Percentiles rank a stretch among this genome's conserved stretches.
phyloP scores from a whole-genome alignment of 495 filamentous ascomycete genomes.

The Aspergillus biplanus region DNA sequence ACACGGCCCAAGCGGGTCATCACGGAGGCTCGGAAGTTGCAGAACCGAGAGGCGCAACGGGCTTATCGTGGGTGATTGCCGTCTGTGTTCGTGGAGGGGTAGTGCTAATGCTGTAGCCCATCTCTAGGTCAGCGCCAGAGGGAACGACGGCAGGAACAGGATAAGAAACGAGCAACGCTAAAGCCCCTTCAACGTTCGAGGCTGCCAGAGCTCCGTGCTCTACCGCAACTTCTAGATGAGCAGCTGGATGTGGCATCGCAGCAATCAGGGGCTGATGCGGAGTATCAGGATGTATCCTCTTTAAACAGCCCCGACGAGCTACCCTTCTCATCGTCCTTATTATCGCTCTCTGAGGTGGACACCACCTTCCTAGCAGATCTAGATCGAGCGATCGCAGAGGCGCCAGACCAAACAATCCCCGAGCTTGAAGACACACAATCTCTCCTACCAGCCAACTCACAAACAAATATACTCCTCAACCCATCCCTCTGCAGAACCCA shows the following conservation, averaged over 20 bases:
- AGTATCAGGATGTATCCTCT: no score
- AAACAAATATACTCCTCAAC: not conserved
- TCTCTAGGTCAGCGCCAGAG: slow-evolving; percentile 25
- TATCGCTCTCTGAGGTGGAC: no score
- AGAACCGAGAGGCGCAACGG: slow-evolving; percentile 46
- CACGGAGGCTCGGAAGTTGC: slow-evolving; percentile 44
- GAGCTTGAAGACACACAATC: not conserved
- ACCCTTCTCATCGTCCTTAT: no score
- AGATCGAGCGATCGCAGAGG: no score
- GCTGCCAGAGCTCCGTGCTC: not conserved
- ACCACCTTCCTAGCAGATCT: no score
- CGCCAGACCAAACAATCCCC: not conserved
- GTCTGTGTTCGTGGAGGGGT: not conserved
- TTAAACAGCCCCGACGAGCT: no score
- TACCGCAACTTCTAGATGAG: no score
- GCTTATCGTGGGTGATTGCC: slow-evolving; percentile 38
- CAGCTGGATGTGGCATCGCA: no score
- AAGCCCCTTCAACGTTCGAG: not conserved
- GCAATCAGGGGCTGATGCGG: no score
- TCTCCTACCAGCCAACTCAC: not conserved
- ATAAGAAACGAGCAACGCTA: not conserved
- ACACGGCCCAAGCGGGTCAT: slow-evolving; percentile 36
- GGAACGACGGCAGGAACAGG: slow-evolving; percentile 15
- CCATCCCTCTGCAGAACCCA: not conserved
- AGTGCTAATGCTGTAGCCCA: not conserved